Percentiles rank a stretch among this genome's conserved stretches.
phyloP scores from a whole-genome alignment of 163 green algal genomes.

The Prototheca cutis region DNA sequence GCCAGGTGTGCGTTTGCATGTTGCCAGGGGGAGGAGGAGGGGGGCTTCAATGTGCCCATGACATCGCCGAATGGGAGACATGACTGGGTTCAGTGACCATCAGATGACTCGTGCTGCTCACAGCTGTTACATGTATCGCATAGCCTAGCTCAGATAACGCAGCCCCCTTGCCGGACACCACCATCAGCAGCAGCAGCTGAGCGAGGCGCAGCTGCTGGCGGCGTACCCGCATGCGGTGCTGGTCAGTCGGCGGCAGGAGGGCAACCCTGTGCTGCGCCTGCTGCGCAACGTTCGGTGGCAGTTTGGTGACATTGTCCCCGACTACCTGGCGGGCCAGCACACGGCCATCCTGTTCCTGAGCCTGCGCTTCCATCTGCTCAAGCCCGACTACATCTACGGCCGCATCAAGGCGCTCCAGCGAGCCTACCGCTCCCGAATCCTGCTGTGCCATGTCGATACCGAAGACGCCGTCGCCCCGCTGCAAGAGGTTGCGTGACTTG shows the following conservation, averaged over 20 bases:
- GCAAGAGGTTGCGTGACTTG: slow-evolving; percentile 15
- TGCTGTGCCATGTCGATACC: slow-evolving; percentile 78
- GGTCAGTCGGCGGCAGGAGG: slow-evolving; percentile 69
- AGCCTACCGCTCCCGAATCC: slow-evolving; percentile 42
- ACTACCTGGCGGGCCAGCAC: slow-evolving; percentile 69
- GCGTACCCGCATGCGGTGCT: slow-evolving; percentile 49
- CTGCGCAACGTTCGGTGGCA: slow-evolving; percentile 78
- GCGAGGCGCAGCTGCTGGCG: background rate
- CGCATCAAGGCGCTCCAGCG: slow-evolving; percentile 76
- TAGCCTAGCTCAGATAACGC: no score
- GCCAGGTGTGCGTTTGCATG: no score
- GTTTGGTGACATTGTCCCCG: slow-evolving; percentile 72
- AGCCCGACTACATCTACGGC: slow-evolving; percentile 82
- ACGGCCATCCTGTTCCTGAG: slow-evolving; percentile 73
- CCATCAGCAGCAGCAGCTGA: no score
- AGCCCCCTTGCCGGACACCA: no score
- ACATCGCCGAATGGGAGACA: no score
- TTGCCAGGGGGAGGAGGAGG: no score
- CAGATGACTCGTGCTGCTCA: no score
- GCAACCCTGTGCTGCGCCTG: slow-evolving; percentile 83
- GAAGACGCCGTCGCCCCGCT: slow-evolving; percentile 79
- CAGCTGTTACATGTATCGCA: no score
- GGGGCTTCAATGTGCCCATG: no score
- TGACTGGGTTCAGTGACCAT: no score
- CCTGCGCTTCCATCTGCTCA: slow-evolving; percentile 83